These are phyloP conservation scores for Marasmius tenuissimus DNA, from an alignment of 1,284 basidiomycete genomes.

Conservation along the genomic window DNA sequence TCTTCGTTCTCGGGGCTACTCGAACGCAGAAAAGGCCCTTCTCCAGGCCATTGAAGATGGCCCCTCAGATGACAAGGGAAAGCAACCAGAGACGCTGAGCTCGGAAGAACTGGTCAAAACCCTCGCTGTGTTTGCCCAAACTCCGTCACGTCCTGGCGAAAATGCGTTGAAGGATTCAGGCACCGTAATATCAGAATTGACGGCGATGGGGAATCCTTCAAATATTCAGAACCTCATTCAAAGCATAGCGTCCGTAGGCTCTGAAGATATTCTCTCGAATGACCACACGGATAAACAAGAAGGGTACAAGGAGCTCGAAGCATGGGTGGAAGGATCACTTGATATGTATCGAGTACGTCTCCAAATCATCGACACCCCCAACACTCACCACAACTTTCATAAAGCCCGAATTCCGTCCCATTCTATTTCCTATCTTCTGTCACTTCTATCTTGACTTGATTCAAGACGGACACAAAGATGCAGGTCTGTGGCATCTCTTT, in stretches of 20 bases:
- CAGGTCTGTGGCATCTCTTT: constrained; percentile 55
- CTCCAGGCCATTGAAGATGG: constrained; percentile 65
- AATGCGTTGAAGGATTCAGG: constrained; percentile 66
- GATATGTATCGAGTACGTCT: constrained; percentile 81
- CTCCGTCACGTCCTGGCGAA: constrained; percentile 61
- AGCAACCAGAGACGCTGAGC: constrained; percentile 51
- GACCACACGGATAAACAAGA: constrained; percentile 91
- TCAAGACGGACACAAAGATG: constrained; percentile 86
- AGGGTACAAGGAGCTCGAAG: constrained; percentile 84
- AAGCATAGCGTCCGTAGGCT: constrained; percentile 73
- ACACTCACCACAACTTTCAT: background rate
- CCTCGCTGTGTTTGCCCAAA: constrained; percentile 65
- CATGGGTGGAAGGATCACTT: constrained; percentile 91
- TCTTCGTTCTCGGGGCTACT: constrained; percentile 79
- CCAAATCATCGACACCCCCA: constrained; percentile 1
- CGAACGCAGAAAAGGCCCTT: constrained; percentile 74
- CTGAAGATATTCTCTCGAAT: constrained; percentile 79
- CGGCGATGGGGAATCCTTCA: constrained; percentile 59
- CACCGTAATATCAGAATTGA: constrained; percentile 65
- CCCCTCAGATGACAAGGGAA: constrained; percentile 54
- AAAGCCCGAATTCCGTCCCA: constrained; percentile 90
- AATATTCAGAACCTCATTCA: constrained; percentile 75
- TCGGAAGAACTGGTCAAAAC: constrained; percentile 67
- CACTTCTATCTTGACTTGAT: constrained; percentile 97
- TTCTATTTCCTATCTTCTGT: constrained; percentile 94